Evolutionary conservation across 1,139 yeast species (phyloP).

Genomic region (Sugiyamaella xylanicola): DNA sequence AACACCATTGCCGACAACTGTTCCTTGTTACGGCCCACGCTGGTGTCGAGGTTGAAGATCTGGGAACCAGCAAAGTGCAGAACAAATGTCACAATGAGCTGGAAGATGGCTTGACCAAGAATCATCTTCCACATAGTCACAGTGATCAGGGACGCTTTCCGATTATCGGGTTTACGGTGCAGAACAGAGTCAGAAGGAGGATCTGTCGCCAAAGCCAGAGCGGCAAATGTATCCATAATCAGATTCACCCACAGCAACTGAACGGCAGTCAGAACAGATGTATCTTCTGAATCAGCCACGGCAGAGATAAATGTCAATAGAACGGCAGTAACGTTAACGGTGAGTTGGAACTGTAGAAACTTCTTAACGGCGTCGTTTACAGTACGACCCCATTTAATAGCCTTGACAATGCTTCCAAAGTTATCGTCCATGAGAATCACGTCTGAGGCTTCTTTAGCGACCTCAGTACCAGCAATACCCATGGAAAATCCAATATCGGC

Average conservation of each 20-base stretch:
- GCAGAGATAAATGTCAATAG: conserved; percentile 91
- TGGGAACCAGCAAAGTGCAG: conserved; percentile 75
- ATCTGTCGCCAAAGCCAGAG: conserved; percentile 96
- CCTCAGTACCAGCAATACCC: conserved; percentile 83
- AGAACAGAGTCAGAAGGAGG: conserved; percentile 84
- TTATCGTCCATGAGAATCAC: conserved; percentile 81
- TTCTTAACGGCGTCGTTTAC: conserved; percentile 93
- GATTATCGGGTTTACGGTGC: conserved; percentile 81
- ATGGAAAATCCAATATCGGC: conserved; percentile 87
- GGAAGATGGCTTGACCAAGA: conserved; percentile 78
- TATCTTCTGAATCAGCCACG: conserved; percentile 74
- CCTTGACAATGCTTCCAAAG: conserved; percentile 91
- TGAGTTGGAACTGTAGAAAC: conserved; percentile 92
- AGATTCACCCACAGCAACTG: conserved; percentile 96
- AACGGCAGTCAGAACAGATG: conserved; percentile 92
- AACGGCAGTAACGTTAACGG: conserved; percentile 96
- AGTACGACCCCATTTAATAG: conserved; percentile 99
- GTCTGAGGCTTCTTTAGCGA: conserved; percentile 80
- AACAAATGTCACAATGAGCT: conserved; percentile 73
- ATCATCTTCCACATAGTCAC: conserved; percentile 99
- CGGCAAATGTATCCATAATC: conserved; percentile 98
- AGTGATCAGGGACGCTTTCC: conserved; percentile 77
- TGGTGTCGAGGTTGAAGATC: conserved; percentile 41
- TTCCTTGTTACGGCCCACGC: conserved; percentile 48
- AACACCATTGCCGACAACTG: conserved; percentile 84